Conservation (phyloP, 2,329 filamentous ascomycete species). For the Coniochaeta prunicola region DNA sequence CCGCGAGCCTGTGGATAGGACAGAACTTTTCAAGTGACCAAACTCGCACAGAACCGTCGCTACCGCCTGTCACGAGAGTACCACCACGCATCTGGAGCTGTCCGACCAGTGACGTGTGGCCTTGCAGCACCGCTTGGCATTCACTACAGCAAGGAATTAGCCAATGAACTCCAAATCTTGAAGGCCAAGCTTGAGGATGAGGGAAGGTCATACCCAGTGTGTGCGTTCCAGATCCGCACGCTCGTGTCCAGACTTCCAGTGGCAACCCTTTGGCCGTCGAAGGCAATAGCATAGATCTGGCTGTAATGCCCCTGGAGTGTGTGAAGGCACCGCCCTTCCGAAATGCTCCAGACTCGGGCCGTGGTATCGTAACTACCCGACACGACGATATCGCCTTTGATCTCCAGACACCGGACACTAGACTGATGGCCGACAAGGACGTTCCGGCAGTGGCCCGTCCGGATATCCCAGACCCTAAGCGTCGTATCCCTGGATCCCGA, state of each 20-base stretch:
- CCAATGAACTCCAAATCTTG: too few species aligned
- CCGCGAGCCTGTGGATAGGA: conserved; percentile 87
- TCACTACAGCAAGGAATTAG: conserved; percentile 41
- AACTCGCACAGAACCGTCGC: conserved; percentile 90
- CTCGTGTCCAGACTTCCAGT: conserved; percentile 96
- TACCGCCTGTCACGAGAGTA: conserved; percentile 91
- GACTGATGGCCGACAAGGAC: conserved; percentile 92
- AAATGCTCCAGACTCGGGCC: conserved; percentile 96
- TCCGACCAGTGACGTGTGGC: conserved; percentile 92
- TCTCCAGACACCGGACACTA: conserved; percentile 89
- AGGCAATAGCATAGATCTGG: conserved; percentile 97
- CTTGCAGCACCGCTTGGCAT: conserved; percentile 87
- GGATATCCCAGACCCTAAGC: conserved; percentile 89
- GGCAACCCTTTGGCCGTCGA: conserved; percentile 87
- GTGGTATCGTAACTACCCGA: conserved; percentile 97
- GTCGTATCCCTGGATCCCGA: conserved; percentile 95
- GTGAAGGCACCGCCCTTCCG: conserved; percentile 83
- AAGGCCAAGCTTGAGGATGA: conserved; percentile 1
- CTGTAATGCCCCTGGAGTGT: conserved; percentile 93
- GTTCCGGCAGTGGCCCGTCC: conserved; percentile 79
- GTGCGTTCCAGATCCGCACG: conserved; percentile 92
- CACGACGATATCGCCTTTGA: conserved; percentile 94
- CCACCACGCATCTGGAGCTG: conserved; percentile 94
- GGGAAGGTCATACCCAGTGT: conserved; percentile 60
- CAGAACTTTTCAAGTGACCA: conserved; percentile 91